Evolutionary conservation across 2,329 filamentous ascomycete genomes (phyloP).

Genomic region (Venturiaceae sp.): DNA sequence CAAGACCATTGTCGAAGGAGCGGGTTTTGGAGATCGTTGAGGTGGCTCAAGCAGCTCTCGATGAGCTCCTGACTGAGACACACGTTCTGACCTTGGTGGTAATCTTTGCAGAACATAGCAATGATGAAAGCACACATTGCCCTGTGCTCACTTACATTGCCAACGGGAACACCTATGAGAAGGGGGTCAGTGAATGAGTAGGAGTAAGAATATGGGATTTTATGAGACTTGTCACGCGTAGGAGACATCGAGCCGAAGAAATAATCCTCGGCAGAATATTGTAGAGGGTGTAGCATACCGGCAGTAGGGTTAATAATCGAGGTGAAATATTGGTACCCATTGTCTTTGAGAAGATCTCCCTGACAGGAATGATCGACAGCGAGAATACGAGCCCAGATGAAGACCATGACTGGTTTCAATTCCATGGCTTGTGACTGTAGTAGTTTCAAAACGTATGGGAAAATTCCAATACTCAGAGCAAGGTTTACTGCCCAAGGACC

Average conservation of each 20-base stretch:
- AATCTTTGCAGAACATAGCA: slow-evolving; percentile 92
- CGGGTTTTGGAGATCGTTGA: slow-evolving; percentile 78
- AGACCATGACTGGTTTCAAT: slow-evolving; percentile 97
- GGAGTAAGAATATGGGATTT: background rate
- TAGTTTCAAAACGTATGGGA: slow-evolving; percentile 96
- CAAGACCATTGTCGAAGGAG: slow-evolving; percentile 92
- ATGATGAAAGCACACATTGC: slow-evolving; percentile 99
- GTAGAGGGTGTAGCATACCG: background rate
- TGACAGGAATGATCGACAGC: slow-evolving; percentile 94
- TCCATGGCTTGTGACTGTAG: slow-evolving; percentile 91
- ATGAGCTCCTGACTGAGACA: slow-evolving; percentile 88
- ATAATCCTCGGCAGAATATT: background rate
- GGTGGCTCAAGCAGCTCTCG: slow-evolving; percentile 72
- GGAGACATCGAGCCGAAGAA: background rate
- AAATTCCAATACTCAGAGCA: slow-evolving; percentile 94
- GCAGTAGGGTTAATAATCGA: slow-evolving; percentile 67
- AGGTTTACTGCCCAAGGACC: slow-evolving; percentile 99
- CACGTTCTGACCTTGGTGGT: slow-evolving; percentile 82
- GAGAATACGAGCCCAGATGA: slow-evolving; percentile 94
- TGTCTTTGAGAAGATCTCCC: slow-evolving; percentile 89
- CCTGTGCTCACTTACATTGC: slow-evolving; percentile 86
- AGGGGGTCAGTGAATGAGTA: background rate
- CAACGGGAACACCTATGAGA: slow-evolving; percentile 59
- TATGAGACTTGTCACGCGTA: background rate
- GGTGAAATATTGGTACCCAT: slow-evolving; percentile 94